Evolutionary conservation across 2,329 filamentous ascomycete genomes (phyloP).

Genomic region (Aplosporella prunicola): DNA sequence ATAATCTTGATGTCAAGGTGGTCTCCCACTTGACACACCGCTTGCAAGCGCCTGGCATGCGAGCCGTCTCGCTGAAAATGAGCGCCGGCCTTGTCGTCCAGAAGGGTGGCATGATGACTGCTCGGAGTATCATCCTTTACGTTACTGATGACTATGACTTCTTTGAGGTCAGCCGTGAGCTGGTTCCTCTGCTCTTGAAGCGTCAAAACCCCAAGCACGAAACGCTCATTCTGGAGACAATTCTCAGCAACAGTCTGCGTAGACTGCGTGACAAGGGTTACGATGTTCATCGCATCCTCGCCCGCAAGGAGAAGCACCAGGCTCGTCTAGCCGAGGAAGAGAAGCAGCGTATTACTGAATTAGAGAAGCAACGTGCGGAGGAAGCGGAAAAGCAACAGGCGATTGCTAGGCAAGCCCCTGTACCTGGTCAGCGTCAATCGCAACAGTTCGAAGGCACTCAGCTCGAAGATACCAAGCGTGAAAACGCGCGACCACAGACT

Average conservation of each 20-base stretch:
- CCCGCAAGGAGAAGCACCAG: constrained; percentile 67
- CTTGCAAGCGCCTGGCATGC: constrained; percentile 7
- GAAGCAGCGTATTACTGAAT: constrained; percentile 31
- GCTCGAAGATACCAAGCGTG: no score
- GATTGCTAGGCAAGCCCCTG: constrained; percentile 21
- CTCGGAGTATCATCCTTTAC: constrained; percentile 68
- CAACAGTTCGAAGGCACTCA: background rate
- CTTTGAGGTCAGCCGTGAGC: constrained; percentile 83
- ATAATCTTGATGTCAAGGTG: constrained; percentile 66
- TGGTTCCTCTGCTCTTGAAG: constrained; percentile 70
- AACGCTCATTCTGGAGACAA: constrained; percentile 81
- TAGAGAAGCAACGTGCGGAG: no score
- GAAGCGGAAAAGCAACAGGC: no score
- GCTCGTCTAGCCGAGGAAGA: constrained; percentile 46
- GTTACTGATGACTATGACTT: constrained; percentile 70
- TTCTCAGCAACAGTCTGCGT: constrained; percentile 75
- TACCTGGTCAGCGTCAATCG: no score
- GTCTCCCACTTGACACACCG: constrained; percentile 60
- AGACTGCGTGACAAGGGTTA: constrained; percentile 81
- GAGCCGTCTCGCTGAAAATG: constrained; percentile 7
- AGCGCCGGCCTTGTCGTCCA: constrained; percentile 57
- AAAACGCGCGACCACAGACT: constrained; percentile 2
- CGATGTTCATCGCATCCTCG: constrained; percentile 91
- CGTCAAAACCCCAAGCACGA: constrained; percentile 74
- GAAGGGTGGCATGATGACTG: constrained; percentile 59